Percentiles rank a stretch among this genome's conserved stretches.
Conservation (phyloP, 176 grass and related monocot genomes). For the Secale cereale region DNA sequence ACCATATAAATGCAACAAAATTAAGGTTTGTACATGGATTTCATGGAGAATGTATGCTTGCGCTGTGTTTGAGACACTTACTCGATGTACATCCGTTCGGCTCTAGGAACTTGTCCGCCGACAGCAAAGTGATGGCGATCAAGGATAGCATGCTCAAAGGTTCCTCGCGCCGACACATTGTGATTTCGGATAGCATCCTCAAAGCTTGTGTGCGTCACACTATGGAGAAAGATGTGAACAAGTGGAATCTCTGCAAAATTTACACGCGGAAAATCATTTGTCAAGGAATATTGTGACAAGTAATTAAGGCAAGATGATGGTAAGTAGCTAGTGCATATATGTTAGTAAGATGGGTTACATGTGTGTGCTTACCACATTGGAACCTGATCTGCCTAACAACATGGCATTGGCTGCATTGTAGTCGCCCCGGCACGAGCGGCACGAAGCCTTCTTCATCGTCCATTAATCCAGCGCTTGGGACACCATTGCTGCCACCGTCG, state of each 20-base stretch:
- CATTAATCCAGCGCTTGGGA: background rate
- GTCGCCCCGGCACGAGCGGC: background rate
- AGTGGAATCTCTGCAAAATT: background rate
- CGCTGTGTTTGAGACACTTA: background rate
- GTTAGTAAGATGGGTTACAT: background rate
- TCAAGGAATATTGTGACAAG: background rate
- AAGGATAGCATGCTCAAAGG: conserved; percentile 6
- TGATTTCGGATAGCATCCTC: background rate
- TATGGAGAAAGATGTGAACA: background rate
- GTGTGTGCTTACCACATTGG: background rate
- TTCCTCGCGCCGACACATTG: background rate
- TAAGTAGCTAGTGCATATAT: background rate
- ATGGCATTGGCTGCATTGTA: background rate
- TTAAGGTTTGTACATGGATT: background rate
- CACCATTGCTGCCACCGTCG: background rate
- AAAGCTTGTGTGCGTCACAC: background rate
- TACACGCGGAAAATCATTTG: background rate
- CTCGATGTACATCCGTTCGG: background rate
- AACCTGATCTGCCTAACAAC: background rate
- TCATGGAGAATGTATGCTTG: background rate
- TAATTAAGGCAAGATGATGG: background rate
- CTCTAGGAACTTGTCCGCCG: background rate
- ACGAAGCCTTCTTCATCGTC: background rate
- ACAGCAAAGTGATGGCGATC: background rate
- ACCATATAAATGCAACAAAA: background rate